Percentiles rank a stretch among this genome's conserved stretches.
These are phyloP conservation scores for Verticillium isaacii DNA, from an alignment of 2,329 filamentous ascomycete species.

Conservation along the genomic window DNA sequence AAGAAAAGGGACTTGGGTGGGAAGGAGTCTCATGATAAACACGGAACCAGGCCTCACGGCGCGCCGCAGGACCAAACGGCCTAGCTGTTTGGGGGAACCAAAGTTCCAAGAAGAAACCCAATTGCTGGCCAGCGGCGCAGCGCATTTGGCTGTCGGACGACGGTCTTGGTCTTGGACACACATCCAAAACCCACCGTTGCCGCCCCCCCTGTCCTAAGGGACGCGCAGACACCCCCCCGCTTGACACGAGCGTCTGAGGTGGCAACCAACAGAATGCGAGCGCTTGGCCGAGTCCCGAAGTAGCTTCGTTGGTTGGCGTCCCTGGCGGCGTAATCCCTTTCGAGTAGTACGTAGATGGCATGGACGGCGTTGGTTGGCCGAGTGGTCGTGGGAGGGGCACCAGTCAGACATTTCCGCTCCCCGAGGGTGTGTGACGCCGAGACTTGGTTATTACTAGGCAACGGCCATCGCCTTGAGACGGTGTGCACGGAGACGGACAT, in stretches of 20 bases:
- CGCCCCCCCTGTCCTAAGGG: background rate
- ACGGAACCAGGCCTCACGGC: background rate
- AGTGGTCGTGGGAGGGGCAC: background rate
- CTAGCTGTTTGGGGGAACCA: background rate
- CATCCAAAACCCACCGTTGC: background rate
- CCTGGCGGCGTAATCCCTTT: background rate
- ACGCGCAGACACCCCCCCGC: background rate
- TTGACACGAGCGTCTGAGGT: background rate
- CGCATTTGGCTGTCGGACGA: background rate
- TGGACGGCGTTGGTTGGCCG: background rate
- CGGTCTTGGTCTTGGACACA: background rate
- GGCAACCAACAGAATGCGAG: background rate
- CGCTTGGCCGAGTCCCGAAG: background rate
- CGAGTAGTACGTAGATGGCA: background rate
- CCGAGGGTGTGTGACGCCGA: background rate
- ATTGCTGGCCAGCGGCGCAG: background rate
- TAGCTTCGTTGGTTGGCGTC: background rate
- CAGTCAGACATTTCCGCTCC: background rate
- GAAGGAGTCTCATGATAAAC: background rate
- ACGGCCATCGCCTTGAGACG: too few species aligned
- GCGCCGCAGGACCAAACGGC: background rate
- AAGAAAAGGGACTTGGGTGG: background rate
- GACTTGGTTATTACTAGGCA: background rate
- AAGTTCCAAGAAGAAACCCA: background rate
- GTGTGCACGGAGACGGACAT: too few species aligned